Conservation (phyloP, 1,139 yeast species). For the Suhomyces anneliseae region DNA sequence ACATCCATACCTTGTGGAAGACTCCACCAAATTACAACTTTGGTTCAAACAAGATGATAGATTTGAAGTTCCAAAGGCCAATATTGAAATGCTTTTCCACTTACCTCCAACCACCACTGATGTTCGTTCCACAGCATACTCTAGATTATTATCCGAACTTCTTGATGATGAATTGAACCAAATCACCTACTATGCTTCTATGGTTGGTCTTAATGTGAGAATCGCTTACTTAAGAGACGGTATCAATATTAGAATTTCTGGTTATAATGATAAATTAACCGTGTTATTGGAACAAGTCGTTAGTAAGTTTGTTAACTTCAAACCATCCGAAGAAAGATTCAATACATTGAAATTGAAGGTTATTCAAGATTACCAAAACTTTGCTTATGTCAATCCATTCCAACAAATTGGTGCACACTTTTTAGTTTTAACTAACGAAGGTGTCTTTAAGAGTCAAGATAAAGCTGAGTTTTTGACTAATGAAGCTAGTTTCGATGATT, state of each 20-base stretch:
- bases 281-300: conserved; percentile 62
- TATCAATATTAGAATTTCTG: conserved; percentile 62
- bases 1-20: conserved; percentile 41
- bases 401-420: conserved; percentile 67
- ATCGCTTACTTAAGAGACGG: conserved; percentile 70
- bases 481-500: conserved; percentile 47
- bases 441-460: conserved; percentile 64
- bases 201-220: conserved; percentile 71
- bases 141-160: conserved; percentile 65
- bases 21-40: conserved; percentile 40
- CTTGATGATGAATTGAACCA: conserved; percentile 77
- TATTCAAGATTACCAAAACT: conserved; percentile 63
- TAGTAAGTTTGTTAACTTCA: conserved; percentile 50
- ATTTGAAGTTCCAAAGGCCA: conserved; percentile 85
- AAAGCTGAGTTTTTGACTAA: conserved; percentile 52
- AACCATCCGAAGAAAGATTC: conserved; percentile 60
- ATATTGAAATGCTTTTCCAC: conserved; percentile 63
- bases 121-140: conserved; percentile 55
- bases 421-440: conserved; percentile 65
- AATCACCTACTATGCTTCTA: conserved; percentile 75
- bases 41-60: conserved; percentile 95
- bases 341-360: conserved; percentile 64
- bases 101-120: conserved; percentile 62
- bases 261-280: conserved; percentile 80
- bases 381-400: conserved; percentile 74